Evolutionary conservation across 768 basidiomycete genomes (phyloP), one percentile per base, ranked within the genome.

Genomic region (Termitomyces sp.): DNA sequence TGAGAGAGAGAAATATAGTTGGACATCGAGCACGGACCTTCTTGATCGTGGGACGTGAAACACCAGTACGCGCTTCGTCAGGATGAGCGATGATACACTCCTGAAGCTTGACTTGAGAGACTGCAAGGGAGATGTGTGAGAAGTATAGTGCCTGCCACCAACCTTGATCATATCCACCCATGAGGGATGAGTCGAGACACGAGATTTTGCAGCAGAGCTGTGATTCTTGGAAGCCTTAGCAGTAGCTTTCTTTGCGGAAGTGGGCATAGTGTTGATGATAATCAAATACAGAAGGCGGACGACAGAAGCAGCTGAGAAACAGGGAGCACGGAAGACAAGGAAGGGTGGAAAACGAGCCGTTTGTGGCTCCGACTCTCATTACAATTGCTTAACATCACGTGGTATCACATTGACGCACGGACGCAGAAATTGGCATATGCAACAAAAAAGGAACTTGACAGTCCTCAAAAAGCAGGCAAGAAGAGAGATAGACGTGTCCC

Each of bases 121-220:
- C 68, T 67, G 62, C 66, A 62, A 60, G 55, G 20, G 10, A 51
- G 42, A 45, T 25, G 40, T 11, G 25, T 3, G 36, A 20, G 29
- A 29, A 25, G 12, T 40, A 42, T 12, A 31, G 45, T 20, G 45
- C 34, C 25, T 66, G 62, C 62, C 57, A 66, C 77, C 65, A 66
- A 89, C 88, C 81, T 87, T 90, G 75, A 90, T 90, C 88, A 90
- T 90, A 68, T 89, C 88, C 60, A 86, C 78, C 88, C 88, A 90
- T 62, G 80, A 75, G 5, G 88, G 88, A 73, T 89, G 88, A 51
- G 79, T 67, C 42, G 77, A 66, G 54, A 75, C 67, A 69, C 76
- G 72, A 67, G 76, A 63, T 69, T 77, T 79, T 60, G 66, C 65
- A 53, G 73, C 66, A 50, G 76, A 59, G 29, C 66, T 66, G 67